Percentiles rank a stretch among this genome's conserved stretches.
phyloP scores from a whole-genome alignment of 2,329 filamentous ascomycete genomes.

The Fusarium miscanthi region DNA sequence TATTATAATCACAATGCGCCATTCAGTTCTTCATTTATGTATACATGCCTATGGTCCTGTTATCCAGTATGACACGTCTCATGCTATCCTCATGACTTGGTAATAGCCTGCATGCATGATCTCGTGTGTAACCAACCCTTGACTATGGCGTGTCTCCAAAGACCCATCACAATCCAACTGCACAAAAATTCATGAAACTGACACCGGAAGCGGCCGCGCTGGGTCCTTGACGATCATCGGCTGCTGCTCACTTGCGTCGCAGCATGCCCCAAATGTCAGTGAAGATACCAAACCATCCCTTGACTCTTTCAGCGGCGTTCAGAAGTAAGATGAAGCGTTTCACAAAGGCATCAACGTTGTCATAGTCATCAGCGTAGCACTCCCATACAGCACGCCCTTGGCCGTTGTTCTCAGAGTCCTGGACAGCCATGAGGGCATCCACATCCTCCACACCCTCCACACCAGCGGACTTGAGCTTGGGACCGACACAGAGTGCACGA shows the following conservation, averaged over 20 bases:
- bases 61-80: not conserved
- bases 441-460: constrained; percentile 48
- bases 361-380: constrained; percentile 68
- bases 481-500: constrained; percentile 67
- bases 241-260: constrained; percentile 33
- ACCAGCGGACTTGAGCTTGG: constrained; percentile 55
- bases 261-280: constrained; percentile 43
- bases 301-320: constrained; percentile 60
- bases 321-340: constrained; percentile 64
- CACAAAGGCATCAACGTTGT: constrained; percentile 66
- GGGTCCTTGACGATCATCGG: not conserved
- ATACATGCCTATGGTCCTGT: not conserved
- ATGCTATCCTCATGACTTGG: not conserved
- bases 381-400: constrained; percentile 67
- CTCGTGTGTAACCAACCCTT: not conserved
- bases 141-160: not conserved
- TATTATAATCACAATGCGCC: not conserved
- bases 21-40: not conserved
- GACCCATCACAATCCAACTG: too few species aligned
- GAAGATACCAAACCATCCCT: constrained; percentile 65
- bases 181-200: not conserved
- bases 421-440: constrained; percentile 43
- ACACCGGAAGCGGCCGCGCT: not conserved
- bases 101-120: not conserved
- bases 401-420: constrained; percentile 52